These are phyloP conservation scores for Cucurbitaria berberidis DNA, from an alignment of 2,329 filamentous ascomycete species.

Conservation along the genomic window DNA sequence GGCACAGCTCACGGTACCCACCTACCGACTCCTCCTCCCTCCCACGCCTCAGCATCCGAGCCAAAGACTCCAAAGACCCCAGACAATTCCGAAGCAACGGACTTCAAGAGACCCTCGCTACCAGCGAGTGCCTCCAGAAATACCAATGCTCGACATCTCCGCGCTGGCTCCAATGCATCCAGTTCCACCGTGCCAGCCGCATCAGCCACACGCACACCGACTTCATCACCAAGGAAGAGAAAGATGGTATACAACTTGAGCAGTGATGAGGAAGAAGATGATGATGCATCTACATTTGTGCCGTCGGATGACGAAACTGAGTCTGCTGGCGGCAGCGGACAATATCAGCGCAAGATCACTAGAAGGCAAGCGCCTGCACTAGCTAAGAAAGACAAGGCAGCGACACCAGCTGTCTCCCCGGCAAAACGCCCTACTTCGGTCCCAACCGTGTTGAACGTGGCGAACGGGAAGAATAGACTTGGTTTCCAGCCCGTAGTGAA, in stretches of 20 bases:
- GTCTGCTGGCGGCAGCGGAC: constrained; percentile 2
- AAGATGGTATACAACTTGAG: constrained; percentile 9
- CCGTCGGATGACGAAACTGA: constrained; percentile 8
- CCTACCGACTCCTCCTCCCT: not conserved
- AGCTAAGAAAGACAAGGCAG: not conserved
- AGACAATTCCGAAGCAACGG: not conserved
- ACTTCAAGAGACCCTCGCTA: constrained; percentile 16
- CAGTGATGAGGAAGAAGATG: constrained; percentile 16
- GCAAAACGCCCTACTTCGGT: too few relatives aligned
- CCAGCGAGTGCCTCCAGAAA: constrained; percentile 7
- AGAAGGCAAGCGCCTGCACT: not conserved
- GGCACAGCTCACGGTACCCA: not conserved
- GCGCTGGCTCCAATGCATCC: constrained; percentile 8
- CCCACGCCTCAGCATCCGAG: not conserved
- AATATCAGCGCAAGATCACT: not conserved
- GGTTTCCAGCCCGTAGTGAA: constrained; percentile 9
- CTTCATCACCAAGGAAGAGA: constrained; percentile 6
- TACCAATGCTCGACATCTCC: not conserved
- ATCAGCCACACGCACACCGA: constrained; percentile 2
- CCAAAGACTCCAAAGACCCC: not conserved
- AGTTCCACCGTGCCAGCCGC: not conserved
- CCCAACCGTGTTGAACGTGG: not conserved
- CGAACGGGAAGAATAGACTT: constrained; percentile 10
- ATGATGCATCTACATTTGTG: constrained; percentile 7
- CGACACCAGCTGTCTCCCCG: not conserved